Evolutionary conservation across 2,329 filamentous ascomycete genomes (phyloP).

Genomic region (Stagonosporopsis tanaceti): DNA sequence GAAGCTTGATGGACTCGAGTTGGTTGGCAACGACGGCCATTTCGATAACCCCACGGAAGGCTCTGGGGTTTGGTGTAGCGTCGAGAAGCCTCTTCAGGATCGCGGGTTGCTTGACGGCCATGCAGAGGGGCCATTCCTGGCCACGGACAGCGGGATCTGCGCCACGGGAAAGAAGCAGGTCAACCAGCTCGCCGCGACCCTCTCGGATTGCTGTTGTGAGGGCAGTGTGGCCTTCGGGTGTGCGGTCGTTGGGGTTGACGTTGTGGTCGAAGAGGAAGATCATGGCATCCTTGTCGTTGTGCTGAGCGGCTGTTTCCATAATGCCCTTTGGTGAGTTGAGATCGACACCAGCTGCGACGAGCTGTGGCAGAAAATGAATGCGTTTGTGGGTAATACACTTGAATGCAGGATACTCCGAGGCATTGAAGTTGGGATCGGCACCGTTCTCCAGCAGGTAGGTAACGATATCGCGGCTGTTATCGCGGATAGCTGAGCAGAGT

Average conservation of each 20-base stretch:
- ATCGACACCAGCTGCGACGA: slow-evolving; percentile 67
- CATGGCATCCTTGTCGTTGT: slow-evolving; percentile 68
- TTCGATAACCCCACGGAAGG: slow-evolving; percentile 72
- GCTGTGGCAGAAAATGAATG: slow-evolving; percentile 65
- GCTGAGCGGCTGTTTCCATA: slow-evolving; percentile 68
- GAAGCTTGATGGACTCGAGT: slow-evolving; percentile 71
- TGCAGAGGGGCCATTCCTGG: slow-evolving; percentile 74
- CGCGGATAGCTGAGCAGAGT: slow-evolving; percentile 72
- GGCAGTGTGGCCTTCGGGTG: slow-evolving; percentile 65
- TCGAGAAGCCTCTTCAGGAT: slow-evolving; percentile 67
- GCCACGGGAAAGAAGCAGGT: slow-evolving; percentile 65
- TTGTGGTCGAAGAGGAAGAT: slow-evolving; percentile 68
- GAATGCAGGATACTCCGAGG: slow-evolving; percentile 71
- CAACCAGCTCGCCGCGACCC: slow-evolving; percentile 66
- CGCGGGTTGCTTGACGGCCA: slow-evolving; percentile 69
- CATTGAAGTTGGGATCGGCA: slow-evolving; percentile 62
- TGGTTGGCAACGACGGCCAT: slow-evolving; percentile 72
- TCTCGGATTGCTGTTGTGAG: slow-evolving; percentile 72
- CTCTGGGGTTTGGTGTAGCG: slow-evolving; percentile 65
- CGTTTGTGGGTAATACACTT: slow-evolving; percentile 74
- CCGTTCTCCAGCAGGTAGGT: slow-evolving; percentile 64
- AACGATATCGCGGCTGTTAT: slow-evolving; percentile 69
- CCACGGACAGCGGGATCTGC: slow-evolving; percentile 70
- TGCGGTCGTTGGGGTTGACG: slow-evolving; percentile 67
- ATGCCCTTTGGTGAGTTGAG: slow-evolving; percentile 69